A percentile compares a stretch with the other conserved stretches of the same genome.
Evolutionary conservation across 1,284 basidiomycete species (phyloP).

Genomic region (Vanrija sp.): DNA sequence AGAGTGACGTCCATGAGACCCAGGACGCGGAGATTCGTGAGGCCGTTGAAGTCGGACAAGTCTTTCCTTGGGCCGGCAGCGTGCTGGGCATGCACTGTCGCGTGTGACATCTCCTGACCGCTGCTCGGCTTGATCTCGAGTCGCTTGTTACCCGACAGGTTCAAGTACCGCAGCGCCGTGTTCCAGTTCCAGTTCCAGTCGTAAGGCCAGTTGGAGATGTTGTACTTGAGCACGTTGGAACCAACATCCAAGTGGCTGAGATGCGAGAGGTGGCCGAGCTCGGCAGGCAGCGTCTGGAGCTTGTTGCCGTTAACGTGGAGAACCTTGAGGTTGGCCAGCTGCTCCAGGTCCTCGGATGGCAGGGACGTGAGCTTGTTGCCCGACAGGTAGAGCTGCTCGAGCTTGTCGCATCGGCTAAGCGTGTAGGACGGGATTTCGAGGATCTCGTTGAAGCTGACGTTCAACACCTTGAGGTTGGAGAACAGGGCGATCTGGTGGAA

Average conservation of each 20-base stretch:
- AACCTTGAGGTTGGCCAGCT: slow-evolving; percentile 62
- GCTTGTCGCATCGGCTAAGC: slow-evolving; percentile 61
- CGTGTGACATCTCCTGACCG: slow-evolving; percentile 49
- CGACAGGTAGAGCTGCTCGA: slow-evolving; percentile 87
- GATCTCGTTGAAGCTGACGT: slow-evolving; percentile 93
- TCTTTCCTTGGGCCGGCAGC: slow-evolving; percentile 36
- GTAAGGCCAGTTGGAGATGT: slow-evolving; percentile 97
- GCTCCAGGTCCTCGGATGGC: slow-evolving; percentile 79
- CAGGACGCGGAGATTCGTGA: slow-evolving; percentile 76
- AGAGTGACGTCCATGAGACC: slow-evolving; percentile 98
- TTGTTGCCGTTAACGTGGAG: slow-evolving; percentile 93
- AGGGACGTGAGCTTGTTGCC: slow-evolving; percentile 89
- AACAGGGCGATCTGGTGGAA: slow-evolving; percentile 72
- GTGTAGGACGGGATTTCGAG: slow-evolving; percentile 79
- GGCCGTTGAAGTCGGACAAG: slow-evolving; percentile 81
- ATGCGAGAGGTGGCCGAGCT: slow-evolving; percentile 76
- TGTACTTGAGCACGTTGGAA: slow-evolving; percentile 93
- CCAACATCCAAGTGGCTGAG: slow-evolving; percentile 87
- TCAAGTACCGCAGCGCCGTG: slow-evolving; percentile 82
- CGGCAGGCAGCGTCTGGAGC: slow-evolving; percentile 85
- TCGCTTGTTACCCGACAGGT: slow-evolving; percentile 80
- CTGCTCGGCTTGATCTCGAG: slow-evolving; percentile 75
- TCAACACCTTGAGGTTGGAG: slow-evolving; percentile 73
- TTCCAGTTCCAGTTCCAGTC: slow-evolving; percentile 99
- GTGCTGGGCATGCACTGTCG: slow-evolving; percentile 24